Conservation (phyloP, 1,284 basidiomycete genomes). For the Malassezia arunalokei region DNA sequence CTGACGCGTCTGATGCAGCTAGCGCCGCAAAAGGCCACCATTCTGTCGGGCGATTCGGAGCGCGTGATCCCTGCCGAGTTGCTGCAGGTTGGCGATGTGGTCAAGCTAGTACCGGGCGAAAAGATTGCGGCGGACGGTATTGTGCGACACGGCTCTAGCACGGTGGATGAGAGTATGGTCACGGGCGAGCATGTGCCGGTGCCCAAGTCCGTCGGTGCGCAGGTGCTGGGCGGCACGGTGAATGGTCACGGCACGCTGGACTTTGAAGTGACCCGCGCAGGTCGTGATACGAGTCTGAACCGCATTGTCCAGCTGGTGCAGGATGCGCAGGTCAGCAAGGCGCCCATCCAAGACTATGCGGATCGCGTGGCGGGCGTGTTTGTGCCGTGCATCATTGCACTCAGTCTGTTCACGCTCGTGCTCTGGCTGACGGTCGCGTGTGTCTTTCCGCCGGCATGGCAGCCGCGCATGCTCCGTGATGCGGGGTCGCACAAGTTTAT, state of each 20-base stretch:
- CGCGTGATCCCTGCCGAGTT: slow-evolving; percentile 87
- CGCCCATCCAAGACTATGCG: slow-evolving; percentile 93
- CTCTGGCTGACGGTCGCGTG: slow-evolving; percentile 70
- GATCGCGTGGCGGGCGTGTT: slow-evolving; percentile 90
- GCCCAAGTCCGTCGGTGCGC: slow-evolving; percentile 66
- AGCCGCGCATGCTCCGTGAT: slow-evolving; percentile 71
- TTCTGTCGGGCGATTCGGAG: slow-evolving; percentile 66
- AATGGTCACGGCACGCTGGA: slow-evolving; percentile 92
- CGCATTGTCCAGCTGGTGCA: slow-evolving; percentile 96
- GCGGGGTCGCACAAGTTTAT: slow-evolving; percentile 75
- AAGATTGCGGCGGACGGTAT: slow-evolving; percentile 91
- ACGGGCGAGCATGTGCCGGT: slow-evolving; percentile 92
- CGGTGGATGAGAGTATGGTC: slow-evolving; percentile 89
- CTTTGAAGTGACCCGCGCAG: slow-evolving; percentile 85
- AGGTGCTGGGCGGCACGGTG: slow-evolving; percentile 89
- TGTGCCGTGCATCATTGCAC: slow-evolving; percentile 76
- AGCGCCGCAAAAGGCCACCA: slow-evolving; percentile 83
- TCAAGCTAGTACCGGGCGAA: slow-evolving; percentile 91
- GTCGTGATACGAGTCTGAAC: slow-evolving; percentile 84
- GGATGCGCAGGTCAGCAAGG: slow-evolving; percentile 93
- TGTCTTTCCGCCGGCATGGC: slow-evolving; percentile 49
- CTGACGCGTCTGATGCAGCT: slow-evolving; percentile 91
- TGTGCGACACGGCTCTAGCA: slow-evolving; percentile 70
- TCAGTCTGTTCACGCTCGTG: slow-evolving; percentile 69
- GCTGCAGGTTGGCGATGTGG: slow-evolving; percentile 80